Evolutionary conservation across 2,329 filamentous ascomycete species (phyloP), one percentile per base, ranked within the genome.

Genomic region (Herpotrichia juniperi): DNA sequence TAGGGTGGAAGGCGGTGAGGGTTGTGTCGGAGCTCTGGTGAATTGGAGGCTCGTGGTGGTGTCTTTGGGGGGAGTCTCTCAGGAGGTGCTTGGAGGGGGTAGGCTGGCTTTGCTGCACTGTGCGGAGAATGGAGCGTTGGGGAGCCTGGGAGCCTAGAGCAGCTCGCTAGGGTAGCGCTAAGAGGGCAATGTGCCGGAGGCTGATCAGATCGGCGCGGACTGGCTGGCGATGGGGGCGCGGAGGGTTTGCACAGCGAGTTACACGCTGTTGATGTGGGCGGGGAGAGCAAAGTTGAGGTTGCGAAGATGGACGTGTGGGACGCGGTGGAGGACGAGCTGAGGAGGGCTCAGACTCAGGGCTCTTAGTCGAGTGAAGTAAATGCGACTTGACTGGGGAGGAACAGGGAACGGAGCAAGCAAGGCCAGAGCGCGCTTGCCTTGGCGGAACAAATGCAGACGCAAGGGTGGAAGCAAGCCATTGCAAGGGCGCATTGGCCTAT

Each of bases 401-500:
- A n/a, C n/a, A n/a, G n/a, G n/a, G n/a, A n/a, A n/a, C n/a, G n/a
- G n/a, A n/a, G n/a, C n/a, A n/a, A n/a, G n/a, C n/a, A n/a, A n/a
- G n/a, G n/a, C n/a, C n/a, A n/a, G n/a, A n/a, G 42, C 28, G 47
- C 53, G 48, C 50, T 47, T 55, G 51, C 51, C 55, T 50, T 53
- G 43, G 52, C 46, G 26, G 28, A 45, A 45, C 48, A 44, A 43
- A 21, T 8, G 6, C 9, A 21, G 6, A 26, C 26, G 19, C 26
- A 10, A 26, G 16, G 50, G 49, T 10, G 12, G 8, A 5, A 34
- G 7, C 45, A 21, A 64, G 66, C 59, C 67, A 62, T 58, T 48
- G 61, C 61, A 58, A 62, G 52, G 51, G 59, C 55, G 57, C 61
- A 59, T 55, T 54, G 59, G 48, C 67, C 64, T 68, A 68, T 68